Percentiles rank a stretch among this genome's conserved stretches.
These are phyloP conservation scores for Isabelozyma heimii DNA, from an alignment of 805 yeast genomes.

Conservation along the genomic window DNA sequence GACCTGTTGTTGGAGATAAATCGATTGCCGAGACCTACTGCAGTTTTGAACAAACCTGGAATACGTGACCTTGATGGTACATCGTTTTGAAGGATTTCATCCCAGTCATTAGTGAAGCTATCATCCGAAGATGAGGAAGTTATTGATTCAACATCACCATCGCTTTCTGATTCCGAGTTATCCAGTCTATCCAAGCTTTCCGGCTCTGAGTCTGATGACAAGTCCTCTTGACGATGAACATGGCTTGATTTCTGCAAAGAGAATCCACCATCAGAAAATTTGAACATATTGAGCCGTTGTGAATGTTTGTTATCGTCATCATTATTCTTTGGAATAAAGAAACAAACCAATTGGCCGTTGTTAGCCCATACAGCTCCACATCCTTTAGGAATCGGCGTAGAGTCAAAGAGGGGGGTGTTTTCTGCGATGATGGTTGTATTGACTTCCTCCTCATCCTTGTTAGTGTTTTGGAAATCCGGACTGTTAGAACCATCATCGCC, in stretches of 20 bases:
- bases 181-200: slow-evolving; percentile 17
- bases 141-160: slow-evolving; percentile 9
- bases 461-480: slow-evolving; percentile 14
- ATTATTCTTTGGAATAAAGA: slow-evolving; percentile 57
- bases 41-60: slow-evolving; percentile 48
- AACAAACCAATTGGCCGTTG: slow-evolving; percentile 76
- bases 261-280: slow-evolving; percentile 50
- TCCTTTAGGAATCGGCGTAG: slow-evolving; percentile 88
- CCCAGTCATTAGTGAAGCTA: slow-evolving; percentile 68
- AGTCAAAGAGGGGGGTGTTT: slow-evolving; percentile 46
- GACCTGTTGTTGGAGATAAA: slow-evolving; percentile 23
- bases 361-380: slow-evolving; percentile 91
- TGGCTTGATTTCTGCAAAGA: slow-evolving; percentile 20
- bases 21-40: slow-evolving; percentile 38
- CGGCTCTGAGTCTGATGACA: slow-evolving; percentile 14
- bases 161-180: slow-evolving; percentile 10
- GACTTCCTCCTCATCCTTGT: not conserved
- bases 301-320: slow-evolving; percentile 38
- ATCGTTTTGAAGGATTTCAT: slow-evolving; percentile 59
- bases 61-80: slow-evolving; percentile 47
- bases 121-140: slow-evolving; percentile 43
- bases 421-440: not conserved
- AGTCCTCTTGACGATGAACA: slow-evolving; percentile 8
- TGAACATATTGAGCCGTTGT: slow-evolving; percentile 46
- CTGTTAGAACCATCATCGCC: slow-evolving; percentile 29